Base-by-base conservation (phyloP, 106 monocot species). In the Vanilla planifolia region DNA sequence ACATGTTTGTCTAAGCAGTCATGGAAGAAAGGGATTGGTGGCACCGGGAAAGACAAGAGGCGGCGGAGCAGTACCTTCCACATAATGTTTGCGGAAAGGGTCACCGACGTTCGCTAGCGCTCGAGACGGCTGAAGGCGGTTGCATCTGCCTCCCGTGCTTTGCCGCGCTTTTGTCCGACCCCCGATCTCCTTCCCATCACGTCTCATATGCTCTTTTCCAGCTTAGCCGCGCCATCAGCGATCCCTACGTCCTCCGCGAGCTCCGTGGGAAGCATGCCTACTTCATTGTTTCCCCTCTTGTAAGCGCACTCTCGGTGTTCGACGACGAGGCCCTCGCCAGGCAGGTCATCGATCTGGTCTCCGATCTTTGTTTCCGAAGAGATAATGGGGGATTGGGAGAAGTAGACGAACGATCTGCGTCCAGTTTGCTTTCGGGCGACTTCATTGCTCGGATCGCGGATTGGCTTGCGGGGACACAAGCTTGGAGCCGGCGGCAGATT, bases 81-180 rank as follows among this genome's bases (percentile, higher is more conserved):
- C 20, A 26, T 2, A 57, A 15, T 20, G 8, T 35, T 36, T 64
- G 64, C 43, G 24, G 19, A 14, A 64, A 51, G 36, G 64, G 64
- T 51, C 64, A 64, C 36, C 30, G 48, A 0, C 16, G 64, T 23
- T 28, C 50, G 0, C 2, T 64, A 15, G 23, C 16, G 11, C 8
- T 64, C 36, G 64, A 64, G 33, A 64, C 51, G 7, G 34, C 34
- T 7, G 50, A 17, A 19, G 64, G 64, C 1, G 64, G 64, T 24
- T 36, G 33, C 24, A 64, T 93, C 63, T 93, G 93, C 82, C 82
- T 93, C 59, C 60, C 71, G 20, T 93, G 89, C 79, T 73, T 89
- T 79, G 63, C 88, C 19, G 64, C 89, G 33, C 85, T 93, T 26
- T 43, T 79, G 51, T 74, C 79, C 48, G 70, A 75, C 37, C 65